Evolutionary conservation across 192 early-diverging fungal species (phyloP).

Genomic region (Umbelopsis vinacea): DNA sequence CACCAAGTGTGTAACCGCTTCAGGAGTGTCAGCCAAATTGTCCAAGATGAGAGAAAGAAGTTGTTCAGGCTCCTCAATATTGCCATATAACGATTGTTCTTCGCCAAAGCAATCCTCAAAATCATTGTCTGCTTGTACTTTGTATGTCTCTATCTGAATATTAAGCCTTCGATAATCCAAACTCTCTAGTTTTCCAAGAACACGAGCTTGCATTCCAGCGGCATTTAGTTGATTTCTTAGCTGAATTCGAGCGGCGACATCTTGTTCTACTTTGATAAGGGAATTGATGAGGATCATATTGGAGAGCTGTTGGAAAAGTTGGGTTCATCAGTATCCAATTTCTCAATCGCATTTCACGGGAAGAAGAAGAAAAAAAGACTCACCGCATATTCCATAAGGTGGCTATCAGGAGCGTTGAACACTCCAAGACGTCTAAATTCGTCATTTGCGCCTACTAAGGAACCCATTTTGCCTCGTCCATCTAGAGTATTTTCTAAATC

Average conservation of each 20-base stretch:
- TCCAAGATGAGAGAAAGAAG: conserved; percentile 68
- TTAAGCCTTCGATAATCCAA: conserved; percentile 48
- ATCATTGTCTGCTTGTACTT: conserved; percentile 27
- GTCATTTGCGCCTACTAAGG: conserved; percentile 66
- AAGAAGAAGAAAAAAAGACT: background rate
- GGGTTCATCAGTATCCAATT: too few relatives aligned
- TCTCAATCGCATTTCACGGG: too few relatives aligned
- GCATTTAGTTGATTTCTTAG: conserved; percentile 72
- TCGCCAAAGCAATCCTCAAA: conserved; percentile 48
- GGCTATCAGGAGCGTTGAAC: conserved; percentile 60
- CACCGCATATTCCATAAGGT: conserved; percentile 76
- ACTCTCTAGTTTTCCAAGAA: conserved; percentile 58
- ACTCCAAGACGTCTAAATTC: conserved; percentile 65
- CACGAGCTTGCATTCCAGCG: conserved; percentile 62
- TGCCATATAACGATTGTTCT: conserved; percentile 55
- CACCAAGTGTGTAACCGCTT: conserved; percentile 65
- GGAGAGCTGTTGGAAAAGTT: conserved; percentile 50
- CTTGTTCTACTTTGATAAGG: conserved; percentile 68
- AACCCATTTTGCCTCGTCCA: conserved; percentile 71
- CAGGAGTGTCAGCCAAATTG: conserved; percentile 64
- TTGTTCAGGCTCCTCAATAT: conserved; percentile 71
- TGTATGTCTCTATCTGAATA: conserved; percentile 35
- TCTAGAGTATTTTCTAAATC: conserved; percentile 70
- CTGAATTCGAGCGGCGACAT: conserved; percentile 73
- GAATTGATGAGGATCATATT: conserved; percentile 80